phyloP scores from a whole-genome alignment of 768 basidiomycete genomes.

The Cantharellus anzutake region DNA sequence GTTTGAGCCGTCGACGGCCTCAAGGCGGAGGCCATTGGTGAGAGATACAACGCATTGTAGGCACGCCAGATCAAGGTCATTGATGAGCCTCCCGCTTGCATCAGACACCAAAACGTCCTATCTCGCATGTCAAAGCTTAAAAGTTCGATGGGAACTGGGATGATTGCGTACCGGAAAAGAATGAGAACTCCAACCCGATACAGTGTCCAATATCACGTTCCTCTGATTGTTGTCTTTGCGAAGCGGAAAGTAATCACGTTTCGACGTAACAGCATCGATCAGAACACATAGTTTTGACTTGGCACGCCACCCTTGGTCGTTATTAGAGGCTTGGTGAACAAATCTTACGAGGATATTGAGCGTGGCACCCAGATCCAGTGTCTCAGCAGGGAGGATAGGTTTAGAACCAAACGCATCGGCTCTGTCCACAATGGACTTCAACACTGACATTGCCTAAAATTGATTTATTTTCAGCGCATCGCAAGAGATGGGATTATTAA shows the following conservation, averaged over 20 bases:
- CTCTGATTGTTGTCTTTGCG: constrained; percentile 49
- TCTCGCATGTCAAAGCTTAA: constrained; percentile 1
- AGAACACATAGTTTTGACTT: constrained; percentile 60
- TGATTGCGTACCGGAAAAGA: background rate
- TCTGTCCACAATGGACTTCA: too few species aligned
- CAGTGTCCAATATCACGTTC: constrained; percentile 50
- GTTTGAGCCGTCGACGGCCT: constrained; percentile 29
- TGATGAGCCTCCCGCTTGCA: constrained; percentile 8
- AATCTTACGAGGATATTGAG: constrained; percentile 33
- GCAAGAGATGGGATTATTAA: background rate
- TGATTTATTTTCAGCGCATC: background rate
- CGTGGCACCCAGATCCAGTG: constrained; percentile 16
- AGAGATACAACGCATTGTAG: constrained; percentile 58
- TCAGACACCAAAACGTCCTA: background rate
- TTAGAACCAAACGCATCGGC: constrained; percentile 25
- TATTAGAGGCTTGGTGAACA: constrained; percentile 40
- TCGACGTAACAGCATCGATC: constrained; percentile 47
- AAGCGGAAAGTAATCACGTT: constrained; percentile 35
- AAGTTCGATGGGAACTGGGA: background rate
- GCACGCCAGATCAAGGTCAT: constrained; percentile 56
- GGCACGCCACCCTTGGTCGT: constrained; percentile 34
- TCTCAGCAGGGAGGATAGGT: constrained; percentile 18
- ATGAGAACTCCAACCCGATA: constrained; percentile 44
- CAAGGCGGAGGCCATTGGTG: constrained; percentile 53
- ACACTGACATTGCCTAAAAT: too few species aligned